A percentile compares a stretch with the other conserved stretches of the same genome.
These are phyloP conservation scores for Pseudocercospora cruenta DNA, from an alignment of 2,329 filamentous ascomycete species.

Conservation along the genomic window DNA sequence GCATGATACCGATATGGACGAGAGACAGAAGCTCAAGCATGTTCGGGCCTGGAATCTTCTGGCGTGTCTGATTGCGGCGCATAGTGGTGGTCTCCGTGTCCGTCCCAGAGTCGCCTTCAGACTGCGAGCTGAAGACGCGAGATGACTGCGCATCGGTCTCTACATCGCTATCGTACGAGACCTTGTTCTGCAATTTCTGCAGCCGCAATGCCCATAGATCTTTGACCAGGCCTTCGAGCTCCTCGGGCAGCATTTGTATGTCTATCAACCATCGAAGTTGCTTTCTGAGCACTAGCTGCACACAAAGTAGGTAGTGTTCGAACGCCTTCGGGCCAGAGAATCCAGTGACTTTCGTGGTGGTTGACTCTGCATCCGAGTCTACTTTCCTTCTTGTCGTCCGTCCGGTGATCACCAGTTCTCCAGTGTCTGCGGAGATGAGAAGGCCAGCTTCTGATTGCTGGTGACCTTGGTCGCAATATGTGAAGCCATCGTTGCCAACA, in stretches of 20 bases:
- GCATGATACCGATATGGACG: constrained; percentile 76
- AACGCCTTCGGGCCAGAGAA: constrained; percentile 69
- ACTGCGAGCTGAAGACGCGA: constrained; percentile 63
- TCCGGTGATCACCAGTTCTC: constrained; percentile 35
- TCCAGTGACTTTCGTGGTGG: constrained; percentile 37
- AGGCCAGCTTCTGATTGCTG: constrained; percentile 66
- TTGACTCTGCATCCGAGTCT: constrained; percentile 37
- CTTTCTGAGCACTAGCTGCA: constrained; percentile 82
- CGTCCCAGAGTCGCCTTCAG: constrained; percentile 50
- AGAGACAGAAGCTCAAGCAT: constrained; percentile 75
- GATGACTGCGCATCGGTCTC: constrained; percentile 45
- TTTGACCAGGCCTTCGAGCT: constrained; percentile 67
- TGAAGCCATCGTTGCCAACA: constrained; percentile 74
- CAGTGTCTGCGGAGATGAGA: constrained; percentile 39
- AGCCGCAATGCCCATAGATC: constrained; percentile 85
- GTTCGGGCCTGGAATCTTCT: constrained; percentile 58
- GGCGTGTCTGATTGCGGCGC: constrained; percentile 43
- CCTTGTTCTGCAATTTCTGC: constrained; percentile 55
- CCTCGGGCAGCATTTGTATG: constrained; percentile 65
- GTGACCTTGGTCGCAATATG: constrained; percentile 81
- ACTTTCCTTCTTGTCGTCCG: constrained; percentile 31
- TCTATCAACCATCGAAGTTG: constrained; percentile 76
- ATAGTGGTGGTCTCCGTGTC: constrained; percentile 35
- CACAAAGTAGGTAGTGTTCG: constrained; percentile 78
- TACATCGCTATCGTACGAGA: constrained; percentile 36